Base-by-base conservation (phyloP, 1,139 yeast genomes). In the Lodderomyces pseudojiufengensis region DNA sequence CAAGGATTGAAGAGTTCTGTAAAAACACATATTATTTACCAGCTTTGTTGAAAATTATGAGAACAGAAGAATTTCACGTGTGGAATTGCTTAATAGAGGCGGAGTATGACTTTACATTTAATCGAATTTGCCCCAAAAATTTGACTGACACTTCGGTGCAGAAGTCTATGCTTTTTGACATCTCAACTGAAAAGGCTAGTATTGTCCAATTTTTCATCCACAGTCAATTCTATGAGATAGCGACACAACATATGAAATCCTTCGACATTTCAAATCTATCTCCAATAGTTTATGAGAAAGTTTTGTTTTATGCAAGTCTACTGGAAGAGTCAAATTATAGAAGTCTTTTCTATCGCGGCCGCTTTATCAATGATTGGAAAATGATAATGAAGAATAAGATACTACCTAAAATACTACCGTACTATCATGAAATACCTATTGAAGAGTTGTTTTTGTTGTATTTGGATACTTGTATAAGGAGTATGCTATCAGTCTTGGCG, bases 261-360 rank as follows among this genome's bases (percentile, higher is more conserved):
- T 24, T 13, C 5, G 16, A 23, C 5, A 27, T 25, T 9, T 16
- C 16, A 21, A 24, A 15, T 3, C 7, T 18, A 7, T 10, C 30
- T 10, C 24, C 38, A 11, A 3, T 23, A 15, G 16, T 8, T 15
- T 46, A 45, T 26, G 68, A 63, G 36, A 27, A 38, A 18, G 47
- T 61, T 29, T 60, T 61, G 59, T 54, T 58, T 26, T 24, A 25
- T n/a, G 10, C 38, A 11, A 34, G 41, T 23, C 31, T 39, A 25
- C 23, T 39, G 12, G 36, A 44, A 22, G 34, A 28, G 20, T 30
- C 32, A 15, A 34, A 36, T 20, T 41, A 33, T 32, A 29, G 33
- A 13, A 13, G 32, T n/a, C 27, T 43, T 5, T 16, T 22, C 5
- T 12, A 10, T 8, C 24, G 48, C 24, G 11, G 21, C 7, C 26